phyloP scores from a whole-genome alignment of 2,329 filamentous ascomycete species.

The Fusarium neocosmosporiellum region DNA sequence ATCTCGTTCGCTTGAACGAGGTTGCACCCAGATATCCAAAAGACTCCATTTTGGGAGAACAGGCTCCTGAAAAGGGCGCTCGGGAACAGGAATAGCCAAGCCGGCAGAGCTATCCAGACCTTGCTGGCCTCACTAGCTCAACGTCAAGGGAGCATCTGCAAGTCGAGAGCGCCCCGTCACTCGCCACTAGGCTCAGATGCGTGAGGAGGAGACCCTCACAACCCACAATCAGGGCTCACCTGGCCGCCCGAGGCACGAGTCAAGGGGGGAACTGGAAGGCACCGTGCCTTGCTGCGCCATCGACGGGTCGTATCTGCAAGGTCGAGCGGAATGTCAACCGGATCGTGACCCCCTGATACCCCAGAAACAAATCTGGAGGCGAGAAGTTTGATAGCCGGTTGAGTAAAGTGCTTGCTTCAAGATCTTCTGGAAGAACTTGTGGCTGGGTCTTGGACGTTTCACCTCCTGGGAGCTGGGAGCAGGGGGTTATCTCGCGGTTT shows the following conservation, averaged over 20 bases:
- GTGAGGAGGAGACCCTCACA: neutral
- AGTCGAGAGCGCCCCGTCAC: slow-evolving; percentile 2
- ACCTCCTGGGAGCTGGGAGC: slow-evolving; percentile 34
- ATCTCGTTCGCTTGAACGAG: slow-evolving; percentile 22
- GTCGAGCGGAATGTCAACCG: slow-evolving; percentile 25
- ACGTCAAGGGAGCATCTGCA: slow-evolving; percentile 8
- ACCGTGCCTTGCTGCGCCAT: slow-evolving; percentile 20
- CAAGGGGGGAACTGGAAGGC: slow-evolving; percentile 18
- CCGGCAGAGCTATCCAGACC: slow-evolving; percentile 26
- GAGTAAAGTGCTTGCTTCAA: slow-evolving; percentile 30
- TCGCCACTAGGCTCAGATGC: slow-evolving; percentile 8
- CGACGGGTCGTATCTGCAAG: slow-evolving; percentile 33
- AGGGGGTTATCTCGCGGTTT: slow-evolving; percentile 34
- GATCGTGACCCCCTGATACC: slow-evolving; percentile 31
- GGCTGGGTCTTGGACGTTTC: slow-evolving; percentile 38
- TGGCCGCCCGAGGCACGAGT: slow-evolving; percentile 34
- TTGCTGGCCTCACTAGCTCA: slow-evolving; percentile 19
- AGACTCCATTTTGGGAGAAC: slow-evolving; percentile 9
- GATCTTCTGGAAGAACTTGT: slow-evolving; percentile 43
- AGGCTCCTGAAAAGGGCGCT: slow-evolving; percentile 17
- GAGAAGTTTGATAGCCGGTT: slow-evolving; percentile 18
- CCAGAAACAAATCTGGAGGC: slow-evolving; percentile 33
- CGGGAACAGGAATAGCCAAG: slow-evolving; percentile 22
- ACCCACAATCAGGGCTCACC: slow-evolving; percentile 16
- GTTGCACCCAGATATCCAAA: slow-evolving; percentile 20